These are phyloP conservation scores for Nannochloropsis oceanica DNA, from an alignment of 108 stramenopile species.

Conservation along the genomic window DNA sequence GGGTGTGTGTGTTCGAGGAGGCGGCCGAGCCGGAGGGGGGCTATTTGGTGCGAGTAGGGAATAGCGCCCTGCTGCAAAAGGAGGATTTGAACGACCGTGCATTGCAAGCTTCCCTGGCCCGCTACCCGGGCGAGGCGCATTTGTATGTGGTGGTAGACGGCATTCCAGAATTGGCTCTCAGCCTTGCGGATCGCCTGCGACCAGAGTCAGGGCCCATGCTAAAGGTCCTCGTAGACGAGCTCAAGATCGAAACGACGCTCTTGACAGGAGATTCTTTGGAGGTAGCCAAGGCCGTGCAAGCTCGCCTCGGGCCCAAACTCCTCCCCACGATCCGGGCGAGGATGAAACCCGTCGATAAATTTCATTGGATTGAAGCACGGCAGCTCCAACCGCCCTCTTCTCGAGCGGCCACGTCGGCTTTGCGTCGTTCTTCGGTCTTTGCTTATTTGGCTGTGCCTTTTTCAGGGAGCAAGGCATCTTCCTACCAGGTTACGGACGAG, in stretches of 20 bases:
- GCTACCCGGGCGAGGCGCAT: background rate
- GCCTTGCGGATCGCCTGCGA: background rate
- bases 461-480: background rate
- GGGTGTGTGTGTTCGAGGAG: background rate
- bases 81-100: background rate
- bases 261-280: background rate
- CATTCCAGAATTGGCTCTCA: background rate
- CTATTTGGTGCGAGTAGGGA: background rate
- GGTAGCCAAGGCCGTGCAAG: background rate
- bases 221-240: background rate
- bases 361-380: background rate
- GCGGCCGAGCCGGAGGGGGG: background rate
- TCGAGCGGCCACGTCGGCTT: background rate
- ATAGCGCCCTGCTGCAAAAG: background rate
- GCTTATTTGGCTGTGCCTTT: background rate
- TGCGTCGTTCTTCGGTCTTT: background rate
- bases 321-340: background rate
- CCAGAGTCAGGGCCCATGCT: background rate
- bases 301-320: background rate
- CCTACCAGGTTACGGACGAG: background rate
- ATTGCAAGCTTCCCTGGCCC: background rate
- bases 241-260: background rate
- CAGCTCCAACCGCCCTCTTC: background rate
- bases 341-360: background rate
- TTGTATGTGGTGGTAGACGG: background rate